Percentiles rank a stretch among this genome's conserved stretches.
These are phyloP conservation scores for Starmerella floricola DNA, from an alignment of 805 yeast genomes.

Conservation along the genomic window DNA sequence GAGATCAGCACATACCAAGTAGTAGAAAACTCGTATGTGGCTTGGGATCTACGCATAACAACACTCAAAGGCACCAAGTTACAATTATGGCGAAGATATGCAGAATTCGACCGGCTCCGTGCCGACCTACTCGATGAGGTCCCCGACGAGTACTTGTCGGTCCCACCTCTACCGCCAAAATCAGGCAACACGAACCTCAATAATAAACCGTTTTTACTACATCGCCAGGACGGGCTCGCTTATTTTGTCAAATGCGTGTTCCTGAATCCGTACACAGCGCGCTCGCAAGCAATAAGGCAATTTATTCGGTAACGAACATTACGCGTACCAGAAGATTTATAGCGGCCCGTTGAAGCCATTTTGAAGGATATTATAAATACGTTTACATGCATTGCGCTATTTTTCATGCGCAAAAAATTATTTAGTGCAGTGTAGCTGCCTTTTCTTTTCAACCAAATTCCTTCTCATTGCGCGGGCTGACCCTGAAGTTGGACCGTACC, in stretches of 20 bases:
- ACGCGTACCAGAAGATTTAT: background rate
- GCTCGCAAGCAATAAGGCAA: constrained; percentile 27
- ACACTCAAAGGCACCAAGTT: constrained; percentile 31
- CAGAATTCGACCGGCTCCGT: constrained; percentile 47
- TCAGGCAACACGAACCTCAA: constrained; percentile 26
- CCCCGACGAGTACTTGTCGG: constrained; percentile 30
- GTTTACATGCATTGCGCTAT: too few species aligned
- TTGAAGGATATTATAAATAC: too few species aligned
- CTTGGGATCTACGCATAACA: constrained; percentile 32
- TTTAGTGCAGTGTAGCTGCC: background rate
- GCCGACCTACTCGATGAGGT: constrained; percentile 29
- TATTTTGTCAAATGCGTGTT: constrained; percentile 36
- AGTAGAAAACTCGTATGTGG: constrained; percentile 36
- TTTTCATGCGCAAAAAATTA: too few species aligned
- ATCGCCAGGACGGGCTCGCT: constrained; percentile 35
- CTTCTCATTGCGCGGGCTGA: constrained; percentile 8
- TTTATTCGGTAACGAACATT: constrained; percentile 20
- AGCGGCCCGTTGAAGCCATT: background rate
- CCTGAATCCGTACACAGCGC: constrained; percentile 34
- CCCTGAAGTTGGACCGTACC: constrained; percentile 3
- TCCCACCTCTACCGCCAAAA: constrained; percentile 40
- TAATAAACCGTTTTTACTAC: constrained; percentile 27
- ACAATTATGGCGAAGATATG: constrained; percentile 46
- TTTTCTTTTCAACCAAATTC: too few species aligned
- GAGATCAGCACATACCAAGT: constrained; percentile 32